Base-by-base conservation (phyloP, 78 protist species). In the Dictyostelium purpureum region DNA sequence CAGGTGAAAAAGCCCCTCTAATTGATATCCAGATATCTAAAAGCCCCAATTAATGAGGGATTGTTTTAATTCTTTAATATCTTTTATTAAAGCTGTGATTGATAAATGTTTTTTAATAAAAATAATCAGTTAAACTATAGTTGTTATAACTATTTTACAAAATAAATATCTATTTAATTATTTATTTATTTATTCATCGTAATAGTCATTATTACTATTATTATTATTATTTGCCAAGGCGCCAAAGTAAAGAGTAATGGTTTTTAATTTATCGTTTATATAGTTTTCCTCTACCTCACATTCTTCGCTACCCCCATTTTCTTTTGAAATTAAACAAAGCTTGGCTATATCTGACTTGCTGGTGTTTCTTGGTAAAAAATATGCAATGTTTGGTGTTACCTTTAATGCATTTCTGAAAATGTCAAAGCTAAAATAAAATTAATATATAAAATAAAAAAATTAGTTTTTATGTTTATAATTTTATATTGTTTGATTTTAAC, bases 221-320 rank as follows among this genome's bases (percentile, higher is more conserved):
- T 45, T 71, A 43, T 79, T 59, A 19, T 70, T 81, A 31, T 61
- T 70, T 33, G 73, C 47, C 28, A 73, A 45, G 31, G 61, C 28
- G 59, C 92, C 92, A 85, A 85, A 85, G 33, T 85, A 85, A 40
- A 85, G 19, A 43, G 92, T 73, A 31, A 85, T 85, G 14, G 92
- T 73, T 73, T 85, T 85, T 24, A 85, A n/a, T 16, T 28, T 19
- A 31, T 47, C 80, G 31, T 85, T 85, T 0, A 85, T 37, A 24
- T 73, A 85, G 31, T 85, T 85, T 28, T 85, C 92, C 45, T 85
- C 92, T 12, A 85, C 74, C 45, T 85, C 92, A 73, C 92, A 85
- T 7, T 67, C 31, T 6, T 70, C 83, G 28, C 54, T 24, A 3
- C 82, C 80, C 16, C 92, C 92, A 14, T 42, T 31, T 9, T 70